Base-by-base conservation (phyloP, 2,329 filamentous ascomycete species). In the Aspergillus carbonarius region DNA sequence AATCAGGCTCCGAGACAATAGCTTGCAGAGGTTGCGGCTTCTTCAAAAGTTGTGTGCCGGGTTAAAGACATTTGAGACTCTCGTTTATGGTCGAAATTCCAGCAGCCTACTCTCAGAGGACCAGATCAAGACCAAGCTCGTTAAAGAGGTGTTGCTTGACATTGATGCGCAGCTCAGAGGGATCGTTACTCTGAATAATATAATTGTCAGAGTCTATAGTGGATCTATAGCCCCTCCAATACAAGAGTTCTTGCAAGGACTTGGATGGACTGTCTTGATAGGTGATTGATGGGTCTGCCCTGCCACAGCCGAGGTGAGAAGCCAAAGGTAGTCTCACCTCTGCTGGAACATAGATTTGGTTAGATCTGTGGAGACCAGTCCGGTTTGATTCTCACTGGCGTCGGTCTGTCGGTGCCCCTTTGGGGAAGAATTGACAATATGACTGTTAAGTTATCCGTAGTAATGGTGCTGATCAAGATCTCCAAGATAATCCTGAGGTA, bases 221-320 rank as follows among this genome's bases (percentile, higher is more conserved):
- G 51, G 55, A 27, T 20, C 40, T 34, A 32, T 37, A 10, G 23
- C 30, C 2, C 37, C 42, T 44, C 17, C 47, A 12, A 17, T 42
- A 23, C 23, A 6, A 34, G 55, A 55, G 13, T 52, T 55, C 30
- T 17, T 58, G 12, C 32, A 58, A 54, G 27, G 23, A 23, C 49
- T 60, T 42, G 58, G 58, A 8, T 60, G 58, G 58, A 34, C 48
- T 35, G 51, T 60, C 15, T 46, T 51, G 44, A 7, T 44, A 5
- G 51, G 51, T 18, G 15, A 58, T 20, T 23, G 17, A 20, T 44
- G 44, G 34, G 2, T 34, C 7, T 42, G 5, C 47, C 5, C 20
- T 39, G 23, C 42, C 18, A 5, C 37, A 40, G 1, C 10, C 3
- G 17, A 18, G 20, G 17, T 17, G 17, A 5, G 17, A 40, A 12